These are phyloP conservation scores for Alternaria burnsii DNA, from an alignment of 2,329 filamentous ascomycete genomes.

Conservation along the genomic window DNA sequence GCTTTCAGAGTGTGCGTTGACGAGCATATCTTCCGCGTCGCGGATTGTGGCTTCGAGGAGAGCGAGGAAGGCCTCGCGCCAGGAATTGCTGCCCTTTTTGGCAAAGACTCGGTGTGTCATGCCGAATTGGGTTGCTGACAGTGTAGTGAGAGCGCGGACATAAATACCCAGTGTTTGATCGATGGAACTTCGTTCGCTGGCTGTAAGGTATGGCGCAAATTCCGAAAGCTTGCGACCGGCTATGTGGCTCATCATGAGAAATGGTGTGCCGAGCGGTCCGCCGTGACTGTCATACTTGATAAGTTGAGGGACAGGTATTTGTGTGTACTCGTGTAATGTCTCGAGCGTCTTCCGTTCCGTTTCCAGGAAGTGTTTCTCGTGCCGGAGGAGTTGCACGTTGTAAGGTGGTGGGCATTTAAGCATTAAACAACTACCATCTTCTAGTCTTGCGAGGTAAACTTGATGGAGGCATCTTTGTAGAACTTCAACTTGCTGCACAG, in stretches of 20 bases:
- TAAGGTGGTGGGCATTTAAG: slow-evolving; percentile 53
- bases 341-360: slow-evolving; percentile 52
- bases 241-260: slow-evolving; percentile 46
- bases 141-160: slow-evolving; percentile 54
- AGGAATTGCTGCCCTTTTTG: slow-evolving; percentile 58
- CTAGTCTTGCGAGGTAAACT: slow-evolving; percentile 53
- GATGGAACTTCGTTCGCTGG: slow-evolving; percentile 47
- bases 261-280: slow-evolving; percentile 41
- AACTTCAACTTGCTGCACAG: slow-evolving; percentile 47
- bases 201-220: slow-evolving; percentile 43
- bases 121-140: slow-evolving; percentile 61
- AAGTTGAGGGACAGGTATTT: slow-evolving; percentile 50
- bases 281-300: slow-evolving; percentile 50
- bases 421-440: slow-evolving; percentile 51
- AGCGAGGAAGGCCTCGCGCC: slow-evolving; percentile 62
- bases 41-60: slow-evolving; percentile 63
- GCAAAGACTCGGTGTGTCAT: slow-evolving; percentile 57
- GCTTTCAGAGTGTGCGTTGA: slow-evolving; percentile 64
- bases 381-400: slow-evolving; percentile 52
- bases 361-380: slow-evolving; percentile 54
- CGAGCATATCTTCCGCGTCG: slow-evolving; percentile 66
- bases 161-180: slow-evolving; percentile 53
- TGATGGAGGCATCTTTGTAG: slow-evolving; percentile 50
- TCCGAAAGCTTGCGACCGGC: slow-evolving; percentile 47
- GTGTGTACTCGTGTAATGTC: slow-evolving; percentile 46